Evolutionary conservation across 2,329 filamentous ascomycete species (phyloP).

Genomic region (Colletotrichum tamarilloi): DNA sequence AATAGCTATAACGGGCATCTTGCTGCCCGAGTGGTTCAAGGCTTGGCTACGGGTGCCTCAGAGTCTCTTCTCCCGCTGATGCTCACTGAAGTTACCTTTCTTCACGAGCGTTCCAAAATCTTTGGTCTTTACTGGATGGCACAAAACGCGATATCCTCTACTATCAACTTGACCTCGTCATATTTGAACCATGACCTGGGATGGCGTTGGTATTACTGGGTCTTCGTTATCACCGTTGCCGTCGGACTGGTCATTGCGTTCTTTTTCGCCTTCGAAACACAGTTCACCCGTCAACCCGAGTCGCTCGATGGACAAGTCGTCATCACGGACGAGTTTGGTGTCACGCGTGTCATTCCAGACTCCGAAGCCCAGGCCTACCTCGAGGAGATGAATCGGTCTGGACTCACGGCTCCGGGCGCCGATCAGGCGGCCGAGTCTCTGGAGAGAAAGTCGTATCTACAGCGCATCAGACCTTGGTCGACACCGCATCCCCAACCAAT

Average conservation of each 20-base stretch:
- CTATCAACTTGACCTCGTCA: slow-evolving; percentile 47
- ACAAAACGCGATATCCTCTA: slow-evolving; percentile 48
- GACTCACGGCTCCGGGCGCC: neutral
- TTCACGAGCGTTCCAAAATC: slow-evolving; percentile 49
- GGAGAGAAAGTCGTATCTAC: slow-evolving; percentile 33
- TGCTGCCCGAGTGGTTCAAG: slow-evolving; percentile 48
- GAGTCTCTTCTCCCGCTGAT: slow-evolving; percentile 53
- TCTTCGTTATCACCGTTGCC: slow-evolving; percentile 48
- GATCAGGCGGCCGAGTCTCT: neutral
- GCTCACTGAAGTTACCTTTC: slow-evolving; percentile 51
- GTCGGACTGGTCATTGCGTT: slow-evolving; percentile 49
- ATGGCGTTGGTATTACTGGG: slow-evolving; percentile 56
- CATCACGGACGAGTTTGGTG: slow-evolving; percentile 50
- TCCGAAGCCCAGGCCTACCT: slow-evolving; percentile 42
- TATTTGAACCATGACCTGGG: slow-evolving; percentile 48
- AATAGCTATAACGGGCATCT: slow-evolving; percentile 49
- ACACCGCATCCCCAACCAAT: slow-evolving; percentile 35
- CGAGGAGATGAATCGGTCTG: slow-evolving; percentile 12
- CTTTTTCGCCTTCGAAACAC: slow-evolving; percentile 53
- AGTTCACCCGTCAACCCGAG: slow-evolving; percentile 48
- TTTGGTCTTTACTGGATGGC: slow-evolving; percentile 52
- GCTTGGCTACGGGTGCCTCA: slow-evolving; percentile 50
- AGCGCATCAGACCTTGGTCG: slow-evolving; percentile 46
- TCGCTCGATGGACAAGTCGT: slow-evolving; percentile 47
- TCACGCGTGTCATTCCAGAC: slow-evolving; percentile 47